These are phyloP conservation scores for Endocalyx cinctus DNA, from an alignment of 2,329 filamentous ascomycete genomes.

Conservation along the genomic window DNA sequence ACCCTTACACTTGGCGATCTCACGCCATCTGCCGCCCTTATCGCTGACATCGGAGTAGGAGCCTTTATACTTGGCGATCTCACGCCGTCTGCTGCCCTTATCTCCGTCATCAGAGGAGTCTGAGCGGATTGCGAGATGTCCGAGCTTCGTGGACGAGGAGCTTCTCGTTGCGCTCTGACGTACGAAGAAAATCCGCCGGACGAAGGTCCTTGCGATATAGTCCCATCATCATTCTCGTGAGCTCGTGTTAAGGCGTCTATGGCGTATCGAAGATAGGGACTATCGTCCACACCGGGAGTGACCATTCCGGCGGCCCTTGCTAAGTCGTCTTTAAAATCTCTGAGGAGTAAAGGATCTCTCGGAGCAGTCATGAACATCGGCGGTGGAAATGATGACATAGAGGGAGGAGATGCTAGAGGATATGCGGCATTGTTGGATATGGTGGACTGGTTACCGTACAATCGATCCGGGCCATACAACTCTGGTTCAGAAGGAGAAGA, in stretches of 20 bases:
- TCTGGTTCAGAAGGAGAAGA: conserved; percentile 34
- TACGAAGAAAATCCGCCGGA: too few relatives aligned
- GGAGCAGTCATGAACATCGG: conserved; percentile 30
- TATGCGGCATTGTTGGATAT: conserved; percentile 16
- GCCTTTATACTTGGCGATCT: too few relatives aligned
- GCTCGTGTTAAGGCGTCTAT: conserved; percentile 80
- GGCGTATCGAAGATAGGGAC: conserved; percentile 84
- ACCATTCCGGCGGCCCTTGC: conserved; percentile 46
- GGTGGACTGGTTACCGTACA: conserved; percentile 29
- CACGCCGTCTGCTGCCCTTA: too few relatives aligned
- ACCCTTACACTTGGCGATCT: too few relatives aligned
- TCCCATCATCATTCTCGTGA: conserved; percentile 52
- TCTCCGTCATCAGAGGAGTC: too few relatives aligned
- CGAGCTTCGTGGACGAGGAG: too few relatives aligned
- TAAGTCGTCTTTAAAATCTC: conserved; percentile 47
- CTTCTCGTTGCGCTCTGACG: too few relatives aligned
- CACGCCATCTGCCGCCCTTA: too few relatives aligned
- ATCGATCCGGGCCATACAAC: conserved; percentile 40
- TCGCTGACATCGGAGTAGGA: too few relatives aligned
- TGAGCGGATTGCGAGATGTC: too few relatives aligned
- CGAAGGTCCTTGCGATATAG: too few relatives aligned
- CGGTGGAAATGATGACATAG: conserved; percentile 36
- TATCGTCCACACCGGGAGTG: conserved; percentile 78
- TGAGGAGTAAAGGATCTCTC: conserved; percentile 17
- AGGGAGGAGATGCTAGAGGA: conserved; percentile 15